Percentiles rank a stretch among this genome's conserved stretches.
Conservation (phyloP, 306 rosid species). For the Castanopsis chinensis region DNA sequence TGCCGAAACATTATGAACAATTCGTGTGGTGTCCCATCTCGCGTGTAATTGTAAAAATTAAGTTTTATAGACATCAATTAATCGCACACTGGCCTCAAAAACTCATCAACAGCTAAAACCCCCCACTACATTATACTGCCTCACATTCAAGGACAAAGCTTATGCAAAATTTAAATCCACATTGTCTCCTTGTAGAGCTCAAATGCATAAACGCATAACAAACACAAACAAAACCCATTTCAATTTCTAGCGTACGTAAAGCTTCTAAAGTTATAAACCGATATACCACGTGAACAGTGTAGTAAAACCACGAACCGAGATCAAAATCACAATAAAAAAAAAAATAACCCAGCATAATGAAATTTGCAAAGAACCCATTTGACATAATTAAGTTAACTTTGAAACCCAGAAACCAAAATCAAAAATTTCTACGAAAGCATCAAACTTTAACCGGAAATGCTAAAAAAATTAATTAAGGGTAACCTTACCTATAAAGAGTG, state of each 20-base stretch:
- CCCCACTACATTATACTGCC: background rate
- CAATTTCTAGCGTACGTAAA: background rate
- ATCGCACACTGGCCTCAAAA: background rate
- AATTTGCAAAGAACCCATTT: background rate
- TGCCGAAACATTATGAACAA: background rate
- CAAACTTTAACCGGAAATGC: background rate
- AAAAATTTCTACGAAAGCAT: background rate
- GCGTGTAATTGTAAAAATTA: background rate
- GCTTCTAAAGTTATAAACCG: background rate
- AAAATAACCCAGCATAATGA: background rate
- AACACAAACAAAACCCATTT: background rate
- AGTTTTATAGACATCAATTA: background rate
- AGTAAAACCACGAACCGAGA: background rate
- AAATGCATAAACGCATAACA: background rate
- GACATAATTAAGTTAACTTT: background rate
- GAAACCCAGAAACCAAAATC: background rate
- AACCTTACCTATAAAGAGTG: conserved; percentile 75
- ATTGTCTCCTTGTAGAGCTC: background rate
- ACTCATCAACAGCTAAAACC: background rate
- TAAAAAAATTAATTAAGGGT: background rate
- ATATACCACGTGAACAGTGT: background rate
- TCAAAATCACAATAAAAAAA: background rate
- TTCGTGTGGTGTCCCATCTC: background rate
- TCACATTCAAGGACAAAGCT: background rate
- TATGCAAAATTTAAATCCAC: background rate